Conservation (phyloP, 2,329 filamentous ascomycete genomes). For the Aureobasidium sp. region DNA sequence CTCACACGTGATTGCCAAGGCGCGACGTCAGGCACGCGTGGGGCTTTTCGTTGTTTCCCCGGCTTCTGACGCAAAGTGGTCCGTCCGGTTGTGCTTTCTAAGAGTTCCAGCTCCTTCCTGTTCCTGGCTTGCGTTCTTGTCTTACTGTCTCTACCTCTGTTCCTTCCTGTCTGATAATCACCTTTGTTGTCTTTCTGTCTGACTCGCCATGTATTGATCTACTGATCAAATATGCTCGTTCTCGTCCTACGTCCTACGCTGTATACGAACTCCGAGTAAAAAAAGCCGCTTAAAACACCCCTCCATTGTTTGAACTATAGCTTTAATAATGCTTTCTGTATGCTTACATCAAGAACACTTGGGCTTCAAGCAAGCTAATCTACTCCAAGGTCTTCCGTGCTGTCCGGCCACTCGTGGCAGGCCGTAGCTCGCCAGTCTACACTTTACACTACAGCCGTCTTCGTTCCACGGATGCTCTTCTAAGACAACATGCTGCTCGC, state of each 20-base stretch:
- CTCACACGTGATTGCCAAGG: conserved; percentile 7
- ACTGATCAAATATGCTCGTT: not conserved
- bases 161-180: not conserved
- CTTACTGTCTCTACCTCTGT: not conserved
- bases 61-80: conserved; percentile 9
- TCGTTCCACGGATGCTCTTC: not conserved
- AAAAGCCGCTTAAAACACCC: not conserved
- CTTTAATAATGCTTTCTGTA: conserved; percentile 11
- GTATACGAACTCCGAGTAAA: not conserved
- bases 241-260: not conserved
- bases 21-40: conserved; percentile 3
- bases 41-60: not conserved
- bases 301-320: not conserved
- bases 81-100: not conserved
- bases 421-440: not conserved
- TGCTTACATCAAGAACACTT: not conserved
- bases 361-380: not conserved
- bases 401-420: not conserved
- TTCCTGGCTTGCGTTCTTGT: not conserved
- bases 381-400: not conserved
- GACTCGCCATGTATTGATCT: not conserved
- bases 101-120: conserved; percentile 5
- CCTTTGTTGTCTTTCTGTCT: not conserved
- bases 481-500: not conserved
- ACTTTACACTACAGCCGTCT: not conserved